Evolutionary conservation across 2,329 filamentous ascomycete species (phyloP), one percentile per base, ranked within the genome.

Genomic region (Phoma sp.): DNA sequence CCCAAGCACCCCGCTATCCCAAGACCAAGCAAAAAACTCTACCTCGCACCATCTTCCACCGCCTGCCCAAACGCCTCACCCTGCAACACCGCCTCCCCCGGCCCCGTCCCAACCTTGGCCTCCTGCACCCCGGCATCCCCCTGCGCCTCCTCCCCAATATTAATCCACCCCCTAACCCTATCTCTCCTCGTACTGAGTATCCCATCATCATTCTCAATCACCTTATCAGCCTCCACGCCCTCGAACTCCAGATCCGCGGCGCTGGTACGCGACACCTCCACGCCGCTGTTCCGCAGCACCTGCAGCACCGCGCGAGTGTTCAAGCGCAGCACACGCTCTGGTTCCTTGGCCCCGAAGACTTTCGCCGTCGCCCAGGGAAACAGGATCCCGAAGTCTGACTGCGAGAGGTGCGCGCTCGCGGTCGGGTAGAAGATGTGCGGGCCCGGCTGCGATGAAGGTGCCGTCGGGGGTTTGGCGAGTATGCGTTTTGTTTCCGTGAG

Each of bases 271-370:
- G 76, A 76, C 3, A 82, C 74, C 55, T 79, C 73, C 1, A 76
- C 64, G 0, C 76, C 75, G 12, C 64, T 65, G 29, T 80, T 73
- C n/a, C 80, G 67, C 36, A 90, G 74, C 81, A 91, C 60, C 79
- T 98, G 67, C 87, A 97, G 76, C 75, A 97, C 66, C 82, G 97
- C 58, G 76, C 97, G 58, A 84, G 92, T 36, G 87, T 98, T 77
- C 86, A 99, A 80, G 76, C 95, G 69, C 83, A 96, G 76, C 85
- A 96, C 70, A 88, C 92, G 44, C 78, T 97, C 69, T 77, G 95
- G 70, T 77, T 92, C 71, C 78, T 96, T 77, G 0, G 80, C 80
- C 51, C 82, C 81, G 51, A 81, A 79, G 10, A 82, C 69, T 38
- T 78, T 78, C 43, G 77, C 78, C 8, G 80, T 81, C 1, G 82